phyloP scores from a whole-genome alignment of 2,329 filamentous ascomycete genomes.

The Fusarium oligoseptatum region DNA sequence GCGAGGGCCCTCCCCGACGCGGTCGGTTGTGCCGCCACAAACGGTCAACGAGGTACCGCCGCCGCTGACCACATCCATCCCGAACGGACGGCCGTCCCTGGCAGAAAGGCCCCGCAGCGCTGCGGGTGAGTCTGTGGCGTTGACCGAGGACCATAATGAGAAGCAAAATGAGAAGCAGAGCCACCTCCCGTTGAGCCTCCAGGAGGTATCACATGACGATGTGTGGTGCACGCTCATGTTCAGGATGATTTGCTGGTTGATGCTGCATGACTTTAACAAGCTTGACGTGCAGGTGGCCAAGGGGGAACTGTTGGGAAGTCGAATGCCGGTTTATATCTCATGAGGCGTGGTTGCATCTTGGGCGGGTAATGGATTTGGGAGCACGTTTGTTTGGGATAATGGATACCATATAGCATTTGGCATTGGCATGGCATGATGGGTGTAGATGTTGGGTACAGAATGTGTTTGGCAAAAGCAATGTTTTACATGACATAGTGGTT shows the following conservation, averaged over 20 bases:
- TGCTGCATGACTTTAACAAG: conserved; percentile 69
- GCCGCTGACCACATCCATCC: conserved; percentile 13
- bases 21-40: conserved; percentile 22
- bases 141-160: conserved; percentile 14
- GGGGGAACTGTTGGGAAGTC: conserved; percentile 66
- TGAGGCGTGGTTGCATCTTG: conserved; percentile 28
- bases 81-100: conserved; percentile 18
- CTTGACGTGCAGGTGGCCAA: conserved; percentile 66
- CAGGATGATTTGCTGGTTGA: conserved; percentile 70
- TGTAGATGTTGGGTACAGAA: conserved; percentile 3
- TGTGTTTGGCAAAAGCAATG: background rate
- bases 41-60: conserved; percentile 22
- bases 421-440: background rate
- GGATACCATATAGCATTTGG: conserved; percentile 18
- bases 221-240: conserved; percentile 70
- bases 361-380: background rate
- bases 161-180: conserved; percentile 8
- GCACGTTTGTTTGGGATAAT: conserved; percentile 8
- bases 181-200: conserved; percentile 35
- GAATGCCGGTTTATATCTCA: conserved; percentile 68
- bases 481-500: background rate
- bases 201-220: conserved; percentile 52
- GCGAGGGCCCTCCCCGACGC: conserved; percentile 17
- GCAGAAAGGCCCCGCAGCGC: conserved; percentile 29
- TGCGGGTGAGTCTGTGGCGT: conserved; percentile 26